Base-by-base conservation (phyloP, 768 basidiomycete genomes). In the Myochromella boudieri region DNA sequence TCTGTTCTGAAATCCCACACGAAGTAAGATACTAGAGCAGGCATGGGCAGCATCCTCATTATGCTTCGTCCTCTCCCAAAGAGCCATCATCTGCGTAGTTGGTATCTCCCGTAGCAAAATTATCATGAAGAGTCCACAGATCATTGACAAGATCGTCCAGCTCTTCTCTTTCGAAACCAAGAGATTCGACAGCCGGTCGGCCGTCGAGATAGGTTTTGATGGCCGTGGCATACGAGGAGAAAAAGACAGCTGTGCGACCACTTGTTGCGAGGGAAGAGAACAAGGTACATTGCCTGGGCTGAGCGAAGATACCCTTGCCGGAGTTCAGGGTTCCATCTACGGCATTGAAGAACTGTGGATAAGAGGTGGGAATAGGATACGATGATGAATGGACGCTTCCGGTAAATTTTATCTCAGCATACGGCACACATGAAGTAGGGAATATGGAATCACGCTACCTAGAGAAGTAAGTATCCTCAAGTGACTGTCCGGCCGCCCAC, bases 311-410 rank as follows among this genome's bases (percentile, higher is more conserved):
- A 11, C 47, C 55, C 32, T 46, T 34, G 37, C 34, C 51, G 32
- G 34, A 26, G 21, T 50, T 42, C 17, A 33, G 29, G 29, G 41
- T n/a, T 25, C 21, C 36, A 22, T 44, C 43, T 22, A 58, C 29
- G 37, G 61, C 47, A 6, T 61, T 59, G 56, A 77, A 73, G 38
- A 79, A 70, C 3, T 60, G 54, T 5, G 84, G 83, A 59, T 81
- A 85, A 6, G 84, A 84, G 24, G 74, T 73, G 6, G 82, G 78
- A 14, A 84, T 60, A 6, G 84, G 82, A 56, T 78, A 86, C n/a
- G 75, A 62, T 6, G 70, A 63, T 3, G 72, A 63, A 59, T 76
- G 77, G 21, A 70, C 63, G 46, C 80, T 85, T 53, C 28, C 57
- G 29, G 45, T 33, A 51, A 29, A 28, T 24, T 38, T 22, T 12